A percentile compares a stretch with the other conserved stretches of the same genome.
Evolutionary conservation across 164 flowering plant genomes (phyloP).

Genomic region (Nelumbo lutea): DNA sequence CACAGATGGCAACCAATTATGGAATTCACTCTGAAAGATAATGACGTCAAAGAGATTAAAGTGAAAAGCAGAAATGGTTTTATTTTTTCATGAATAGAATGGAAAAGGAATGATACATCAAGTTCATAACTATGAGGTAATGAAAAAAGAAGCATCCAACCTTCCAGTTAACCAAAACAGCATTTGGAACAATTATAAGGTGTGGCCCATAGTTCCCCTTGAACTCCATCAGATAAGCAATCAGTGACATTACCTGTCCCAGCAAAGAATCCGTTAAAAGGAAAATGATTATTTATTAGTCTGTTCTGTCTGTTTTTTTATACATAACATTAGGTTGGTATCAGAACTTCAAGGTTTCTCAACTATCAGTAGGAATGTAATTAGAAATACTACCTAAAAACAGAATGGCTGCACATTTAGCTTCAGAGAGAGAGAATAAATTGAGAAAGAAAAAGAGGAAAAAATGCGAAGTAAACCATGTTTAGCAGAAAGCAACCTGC

Average conservation of each 20-base stretch:
- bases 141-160: slow-evolving; percentile 27
- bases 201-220: slow-evolving; percentile 99
- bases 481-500: slow-evolving; percentile 46
- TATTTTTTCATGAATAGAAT: not conserved
- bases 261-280: not conserved
- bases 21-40: slow-evolving; percentile 82
- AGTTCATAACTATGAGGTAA: not conserved
- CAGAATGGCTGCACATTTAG: not conserved
- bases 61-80: not conserved
- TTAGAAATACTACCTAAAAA: not conserved
- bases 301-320: not conserved
- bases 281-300: not conserved
- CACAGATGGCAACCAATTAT: slow-evolving; percentile 87
- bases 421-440: not conserved
- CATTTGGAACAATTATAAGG: slow-evolving; percentile 98
- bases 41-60: not conserved
- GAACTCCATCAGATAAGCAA: slow-evolving; percentile 98
- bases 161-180: slow-evolving; percentile 99
- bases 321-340: not conserved
- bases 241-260: slow-evolving; percentile 93
- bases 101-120: not conserved
- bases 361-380: not conserved
- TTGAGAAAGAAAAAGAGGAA: not conserved
- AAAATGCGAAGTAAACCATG: not conserved
- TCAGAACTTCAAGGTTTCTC: not conserved